Evolutionary conservation across 169 alveolate species (phyloP), one percentile per base, ranked within the genome.

Genomic region (Eimeria falciformis): DNA sequence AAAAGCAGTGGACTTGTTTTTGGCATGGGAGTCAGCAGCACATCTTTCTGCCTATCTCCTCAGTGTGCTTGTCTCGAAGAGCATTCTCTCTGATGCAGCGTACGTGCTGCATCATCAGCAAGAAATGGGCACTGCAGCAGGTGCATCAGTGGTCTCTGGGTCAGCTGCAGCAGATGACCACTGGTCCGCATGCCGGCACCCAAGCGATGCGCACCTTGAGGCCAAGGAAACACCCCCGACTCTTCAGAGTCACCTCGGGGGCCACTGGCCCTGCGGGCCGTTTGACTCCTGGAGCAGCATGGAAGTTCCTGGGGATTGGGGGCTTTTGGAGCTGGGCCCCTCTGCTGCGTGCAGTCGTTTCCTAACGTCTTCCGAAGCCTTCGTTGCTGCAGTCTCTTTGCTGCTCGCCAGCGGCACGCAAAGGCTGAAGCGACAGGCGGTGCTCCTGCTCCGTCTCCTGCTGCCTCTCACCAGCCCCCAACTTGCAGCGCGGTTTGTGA

Each of bases 391-490:
- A 55, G 89, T 55, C 18, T 29, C 89, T 55, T 55, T 81, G 77
- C 53, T 81, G 89, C 89, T 81, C 4, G 89, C 89, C 25, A 37
- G 14, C 29, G 89, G 89, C 37, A 81, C 68, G 18, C 89, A 71
- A 14, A 81, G 89, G 27, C 89, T 81, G 77, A 47, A 81, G 58
- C 71, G 77, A 66, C 89, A 55, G 58, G 89, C 89, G 1, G 77
- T 55, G 56, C 37, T 29, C 75, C 77, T 81, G 89, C 77, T 81
- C 50, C 21, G 47, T 71, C 77, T 81, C 75, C 77, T 81, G 77
- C 89, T 81, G 89, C 89, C 89, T 7, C 73, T 81, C 89, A 53
- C 75, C 75, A 81, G 77, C 77, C 77, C 62, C n/a, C 89, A 81
- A 40, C 89, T 53, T 0, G 77, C 89, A 33, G 89, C 89, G 25